Percentiles rank a stretch among this genome's conserved stretches.
Evolutionary conservation across 352 stramenopile genomes (phyloP).

Genomic region (Phytophthora agathidicida): DNA sequence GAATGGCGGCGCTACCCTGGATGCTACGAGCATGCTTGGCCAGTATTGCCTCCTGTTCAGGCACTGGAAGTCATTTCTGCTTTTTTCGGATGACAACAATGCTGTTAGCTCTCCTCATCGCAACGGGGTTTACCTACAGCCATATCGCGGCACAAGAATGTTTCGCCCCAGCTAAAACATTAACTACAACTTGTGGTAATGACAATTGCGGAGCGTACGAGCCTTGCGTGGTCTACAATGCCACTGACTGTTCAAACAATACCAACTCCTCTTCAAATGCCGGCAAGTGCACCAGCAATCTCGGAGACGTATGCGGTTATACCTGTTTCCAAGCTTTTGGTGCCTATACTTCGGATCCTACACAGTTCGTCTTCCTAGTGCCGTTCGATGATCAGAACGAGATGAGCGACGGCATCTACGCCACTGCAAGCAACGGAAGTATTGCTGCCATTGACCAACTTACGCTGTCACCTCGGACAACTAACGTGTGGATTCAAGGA

Average conservation of each 20-base stretch:
- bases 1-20: neutral
- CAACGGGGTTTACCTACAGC: neutral
- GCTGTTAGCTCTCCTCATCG: neutral
- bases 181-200: slow-evolving; percentile 17
- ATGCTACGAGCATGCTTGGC: slow-evolving; percentile 1
- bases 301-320: slow-evolving; percentile 11
- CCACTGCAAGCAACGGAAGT: slow-evolving; percentile 8
- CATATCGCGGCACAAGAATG: slow-evolving; percentile 13
- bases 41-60: neutral
- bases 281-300: slow-evolving; percentile 2
- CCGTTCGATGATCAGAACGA: slow-evolving; percentile 1
- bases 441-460: slow-evolving; percentile 18
- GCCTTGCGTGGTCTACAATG: slow-evolving; percentile 15
- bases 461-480: slow-evolving; percentile 15
- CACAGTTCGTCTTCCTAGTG: slow-evolving; percentile 21
- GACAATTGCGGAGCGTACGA: slow-evolving; percentile 14
- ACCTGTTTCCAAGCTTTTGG: slow-evolving; percentile 23
- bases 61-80: slow-evolving; percentile 8
- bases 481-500: slow-evolving; percentile 23
- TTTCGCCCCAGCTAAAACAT: neutral
- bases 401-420: slow-evolving; percentile 3
- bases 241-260: slow-evolving; percentile 6
- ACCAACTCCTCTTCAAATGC: slow-evolving; percentile 2
- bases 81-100: slow-evolving; percentile 3
- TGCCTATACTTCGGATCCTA: slow-evolving; percentile 20